Percentiles rank a stretch among this genome's conserved stretches.
Conservation (phyloP, 208 protist species). For the Porcisia deanei region DNA sequence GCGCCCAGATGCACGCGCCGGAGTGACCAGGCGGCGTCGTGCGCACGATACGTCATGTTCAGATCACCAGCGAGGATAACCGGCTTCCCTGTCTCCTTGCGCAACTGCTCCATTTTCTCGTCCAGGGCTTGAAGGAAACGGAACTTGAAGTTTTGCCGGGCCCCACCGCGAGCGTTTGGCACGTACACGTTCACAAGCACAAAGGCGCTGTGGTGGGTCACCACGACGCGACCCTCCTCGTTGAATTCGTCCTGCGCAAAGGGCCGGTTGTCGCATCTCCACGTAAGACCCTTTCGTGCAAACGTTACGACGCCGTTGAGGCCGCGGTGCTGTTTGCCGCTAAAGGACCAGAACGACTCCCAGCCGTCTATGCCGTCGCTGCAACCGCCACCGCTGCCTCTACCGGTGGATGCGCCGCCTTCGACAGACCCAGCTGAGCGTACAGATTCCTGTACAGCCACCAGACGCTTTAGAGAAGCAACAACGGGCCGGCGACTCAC, state of each 20-base stretch:
- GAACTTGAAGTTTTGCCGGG: conserved; percentile 57
- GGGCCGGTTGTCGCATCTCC: conserved; percentile 57
- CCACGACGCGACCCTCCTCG: conserved; percentile 81
- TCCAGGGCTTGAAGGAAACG: conserved; percentile 57
- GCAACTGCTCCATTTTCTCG: conserved; percentile 40
- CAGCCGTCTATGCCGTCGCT: conserved; percentile 58
- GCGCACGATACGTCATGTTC: conserved; percentile 81
- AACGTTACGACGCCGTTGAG: conserved; percentile 91
- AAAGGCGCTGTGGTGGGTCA: conserved; percentile 77
- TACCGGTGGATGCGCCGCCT: background rate
- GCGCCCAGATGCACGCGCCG: conserved; percentile 59
- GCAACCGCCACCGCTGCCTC: conserved; percentile 5
- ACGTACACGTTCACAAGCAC: conserved; percentile 91
- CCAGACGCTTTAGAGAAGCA: conserved; percentile 11
- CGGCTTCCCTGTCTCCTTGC: conserved; percentile 49
- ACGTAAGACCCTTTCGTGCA: conserved; percentile 69
- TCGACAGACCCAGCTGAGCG: background rate
- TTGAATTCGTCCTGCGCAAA: conserved; percentile 73
- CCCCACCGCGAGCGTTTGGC: conserved; percentile 73
- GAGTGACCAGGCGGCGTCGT: conserved; percentile 76
- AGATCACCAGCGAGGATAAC: conserved; percentile 84
- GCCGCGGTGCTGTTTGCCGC: conserved; percentile 62
- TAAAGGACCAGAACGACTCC: conserved; percentile 88
- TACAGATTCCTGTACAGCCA: background rate
- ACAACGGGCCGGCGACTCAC: conserved; percentile 22